A percentile compares a stretch with the other conserved stretches of the same genome.
Evolutionary conservation across 2,329 filamentous ascomycete species (phyloP).

Genomic region (Fusarium pseudocircinatum): DNA sequence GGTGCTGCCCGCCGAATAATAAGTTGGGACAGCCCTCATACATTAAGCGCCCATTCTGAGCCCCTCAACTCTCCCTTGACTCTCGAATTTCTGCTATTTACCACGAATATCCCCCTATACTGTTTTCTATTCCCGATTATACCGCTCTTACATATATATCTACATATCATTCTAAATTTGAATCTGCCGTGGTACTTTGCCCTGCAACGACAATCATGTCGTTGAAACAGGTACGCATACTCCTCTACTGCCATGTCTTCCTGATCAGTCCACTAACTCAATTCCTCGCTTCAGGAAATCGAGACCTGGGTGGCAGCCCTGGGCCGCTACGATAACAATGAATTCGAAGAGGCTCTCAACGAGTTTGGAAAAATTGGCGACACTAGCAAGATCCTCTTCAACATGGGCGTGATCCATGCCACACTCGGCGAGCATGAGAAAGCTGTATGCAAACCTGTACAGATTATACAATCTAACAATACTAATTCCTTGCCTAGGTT

Average conservation of each 20-base stretch:
- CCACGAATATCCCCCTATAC: constrained; percentile 15
- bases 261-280: constrained; percentile 26
- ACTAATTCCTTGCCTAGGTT: constrained; percentile 66
- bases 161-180: background rate
- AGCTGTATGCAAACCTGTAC: constrained; percentile 71
- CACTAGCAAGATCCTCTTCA: constrained; percentile 98
- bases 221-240: constrained; percentile 66
- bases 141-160: constrained; percentile 6
- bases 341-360: constrained; percentile 88
- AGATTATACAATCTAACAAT: constrained; percentile 4
- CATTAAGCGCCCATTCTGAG: constrained; percentile 40
- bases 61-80: constrained; percentile 35
- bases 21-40: constrained; percentile 40
- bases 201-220: constrained; percentile 59
- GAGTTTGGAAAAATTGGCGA: constrained; percentile 89
- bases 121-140: constrained; percentile 5
- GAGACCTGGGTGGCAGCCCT: constrained; percentile 97
- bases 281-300: constrained; percentile 77
- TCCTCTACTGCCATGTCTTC: constrained; percentile 4
- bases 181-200: constrained; percentile 34
- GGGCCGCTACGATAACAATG: constrained; percentile 92
- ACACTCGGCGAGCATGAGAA: constrained; percentile 95
- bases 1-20: constrained; percentile 40
- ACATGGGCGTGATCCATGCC: constrained; percentile 97
- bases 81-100: constrained; percentile 31